Evolutionary conservation across 805 yeast genomes (phyloP), one percentile per base, ranked within the genome.

Genomic region (Yueomyces sp.): DNA sequence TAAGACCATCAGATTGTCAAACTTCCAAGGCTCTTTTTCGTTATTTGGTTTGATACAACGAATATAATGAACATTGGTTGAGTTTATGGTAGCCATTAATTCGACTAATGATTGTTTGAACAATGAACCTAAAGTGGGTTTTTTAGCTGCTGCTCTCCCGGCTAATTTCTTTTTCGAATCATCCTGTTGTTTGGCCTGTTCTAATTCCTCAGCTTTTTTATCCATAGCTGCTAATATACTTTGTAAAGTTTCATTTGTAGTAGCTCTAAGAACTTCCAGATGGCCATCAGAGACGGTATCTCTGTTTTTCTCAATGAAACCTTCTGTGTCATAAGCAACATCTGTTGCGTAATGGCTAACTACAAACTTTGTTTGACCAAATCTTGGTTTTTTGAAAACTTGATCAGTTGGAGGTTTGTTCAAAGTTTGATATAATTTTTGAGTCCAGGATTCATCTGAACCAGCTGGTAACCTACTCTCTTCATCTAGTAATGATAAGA

Each of bases 21-120:
- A 90, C 60, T 80, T 82, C 97, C 98, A 90, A 2, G 97, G 95
- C 48, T 77, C 81, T 64, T 92, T 90, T 50, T 79, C 80, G 56
- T 87, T 96, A 62, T 90, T 90, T 4, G 98, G 97, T 64, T 90
- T 90, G 60, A 92, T 90, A 71, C 98, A 90, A 60, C 98, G 81
- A 59, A 90, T 90, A 58, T 90, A 90, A 63, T 90, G 98, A 36
- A 82, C 98, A 62, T 92, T 90, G 2, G 97, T 90, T 1, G 95
- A 83, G 61, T 90, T 78, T 46, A 90, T 90, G 0, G 97, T 90
- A 36, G 67, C 68, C 98, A 92, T 90, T 52, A 90, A 74, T 54
- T 90, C 96, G 54, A 87, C 84, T 64, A 90, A 73, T 2, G 96
- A 90, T 44, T 78, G 79, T 61, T 90, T 90, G 74, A 90, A 90